Evolutionary conservation across 352 stramenopile genomes (phyloP).

Genomic region (Phytophthora pseudosyringae): DNA sequence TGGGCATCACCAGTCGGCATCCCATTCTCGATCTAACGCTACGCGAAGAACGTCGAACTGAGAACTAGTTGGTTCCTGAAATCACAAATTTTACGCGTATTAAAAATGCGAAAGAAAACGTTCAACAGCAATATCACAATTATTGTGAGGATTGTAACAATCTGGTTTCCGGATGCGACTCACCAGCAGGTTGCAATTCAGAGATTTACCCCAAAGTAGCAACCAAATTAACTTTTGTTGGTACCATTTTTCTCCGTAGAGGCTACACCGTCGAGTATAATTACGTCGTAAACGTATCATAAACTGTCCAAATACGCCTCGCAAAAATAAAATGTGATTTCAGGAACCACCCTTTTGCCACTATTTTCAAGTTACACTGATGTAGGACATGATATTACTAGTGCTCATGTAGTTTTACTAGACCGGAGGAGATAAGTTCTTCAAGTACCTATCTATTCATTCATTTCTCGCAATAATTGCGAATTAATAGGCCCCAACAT

Average conservation of each 20-base stretch:
- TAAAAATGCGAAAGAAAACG: too few species aligned
- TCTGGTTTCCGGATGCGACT: too few species aligned
- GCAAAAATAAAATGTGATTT: conserved; percentile 4
- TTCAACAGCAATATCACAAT: too few species aligned
- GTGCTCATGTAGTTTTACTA: not conserved
- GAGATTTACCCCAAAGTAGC: not conserved
- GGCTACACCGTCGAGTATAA: not conserved
- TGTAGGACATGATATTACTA: not conserved
- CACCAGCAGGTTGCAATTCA: not conserved
- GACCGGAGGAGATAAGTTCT: too few species aligned
- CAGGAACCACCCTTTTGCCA: conserved; percentile 2
- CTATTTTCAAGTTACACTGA: not conserved
- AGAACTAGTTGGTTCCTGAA: too few species aligned
- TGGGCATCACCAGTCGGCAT: conserved; percentile 4
- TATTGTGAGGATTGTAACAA: too few species aligned
- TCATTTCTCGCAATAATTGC: too few species aligned
- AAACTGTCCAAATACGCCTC: not conserved
- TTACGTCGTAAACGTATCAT: not conserved
- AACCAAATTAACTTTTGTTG: not conserved
- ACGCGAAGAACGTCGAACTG: too few species aligned
- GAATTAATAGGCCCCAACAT: too few species aligned
- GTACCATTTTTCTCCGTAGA: conserved; percentile 9
- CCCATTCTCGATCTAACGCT: too few species aligned
- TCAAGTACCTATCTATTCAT: too few species aligned
- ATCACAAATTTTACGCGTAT: too few species aligned